phyloP scores from a whole-genome alignment of 2,329 filamentous ascomycete genomes.

The Magnaporthiopsis rhizophila region DNA sequence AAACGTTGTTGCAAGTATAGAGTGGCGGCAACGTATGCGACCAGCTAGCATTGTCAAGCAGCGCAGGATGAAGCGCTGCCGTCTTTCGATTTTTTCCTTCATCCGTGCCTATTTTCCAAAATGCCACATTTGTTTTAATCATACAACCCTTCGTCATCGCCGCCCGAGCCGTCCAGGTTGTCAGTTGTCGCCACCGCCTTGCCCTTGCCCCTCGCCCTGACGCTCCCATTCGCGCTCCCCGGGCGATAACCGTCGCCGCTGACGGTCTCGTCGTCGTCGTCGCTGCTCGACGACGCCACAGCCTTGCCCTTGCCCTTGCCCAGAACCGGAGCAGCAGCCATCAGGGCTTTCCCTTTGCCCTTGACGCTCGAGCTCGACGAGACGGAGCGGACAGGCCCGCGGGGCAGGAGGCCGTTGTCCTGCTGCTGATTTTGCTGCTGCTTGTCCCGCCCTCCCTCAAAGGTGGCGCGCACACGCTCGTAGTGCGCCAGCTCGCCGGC shows the following conservation, averaged over 20 bases:
- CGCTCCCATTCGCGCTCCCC: conserved; percentile 17
- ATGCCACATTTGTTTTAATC: conserved; percentile 18
- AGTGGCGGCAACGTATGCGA: no score
- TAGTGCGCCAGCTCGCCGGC: conserved; percentile 89
- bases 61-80: not conserved
- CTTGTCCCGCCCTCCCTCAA: conserved; percentile 58
- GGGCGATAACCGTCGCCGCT: conserved; percentile 25
- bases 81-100: not conserved
- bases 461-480: conserved; percentile 70
- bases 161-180: conserved; percentile 36
- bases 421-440: conserved; percentile 19
- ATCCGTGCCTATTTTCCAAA: not conserved
- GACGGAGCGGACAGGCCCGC: conserved; percentile 18
- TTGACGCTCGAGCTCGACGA: conserved; percentile 22
- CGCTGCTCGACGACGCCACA: conserved; percentile 26
- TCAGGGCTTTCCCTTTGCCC: conserved; percentile 26
- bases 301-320: conserved; percentile 28
- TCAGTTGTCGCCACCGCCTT: conserved; percentile 47
- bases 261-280: conserved; percentile 24
- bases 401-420: conserved; percentile 9
- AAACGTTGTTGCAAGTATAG: not conserved
- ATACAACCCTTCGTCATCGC: conserved; percentile 51
- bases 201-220: conserved; percentile 42
- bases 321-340: conserved; percentile 3
- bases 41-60: not conserved